Base-by-base conservation (phyloP, 768 basidiomycete species). In the Suillus plorans region DNA sequence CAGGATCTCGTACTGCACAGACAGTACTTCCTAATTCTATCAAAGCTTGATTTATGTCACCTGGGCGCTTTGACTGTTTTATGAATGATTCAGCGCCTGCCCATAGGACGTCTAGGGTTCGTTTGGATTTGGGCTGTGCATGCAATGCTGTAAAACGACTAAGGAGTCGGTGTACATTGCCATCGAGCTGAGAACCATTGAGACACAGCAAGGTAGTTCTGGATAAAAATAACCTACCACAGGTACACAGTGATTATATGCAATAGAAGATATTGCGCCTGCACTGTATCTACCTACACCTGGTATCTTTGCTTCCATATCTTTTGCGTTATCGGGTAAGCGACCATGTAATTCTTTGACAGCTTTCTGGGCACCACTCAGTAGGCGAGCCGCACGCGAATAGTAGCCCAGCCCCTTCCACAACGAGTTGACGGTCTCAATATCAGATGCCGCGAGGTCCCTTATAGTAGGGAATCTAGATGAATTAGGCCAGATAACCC, bases 401-500 rank as follows among this genome's bases (percentile, higher is more conserved):
- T 96, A 96, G 76, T 95, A 96, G 8, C 95, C 94, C 3, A 96
- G 81, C 20, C 94, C 95, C 73, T 94, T 94, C 96, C 96, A 99
- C 10, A 93, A 78, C 1, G 86, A 78, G 73, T 98, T 96, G 64
- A 97, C 94, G 25, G 90, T 85, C 70, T 98, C 94, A 66, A 93
- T 85, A 66, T 87, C 84, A 20, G 91, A 86, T 49, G 76, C 74
- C 12, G 93, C 91, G 44, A 96, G 84, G 68, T 90, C 86, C 65
- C 79, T 78, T 65, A 95, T 86, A 22, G 91, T 94, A 10, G 94
- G 93, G 79, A 93, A 96, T 72, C 91, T 93, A 64, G 49, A 37
- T 55, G 18, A 20, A 59, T 14, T 66, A 36, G 41, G 50, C 42
- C 28, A 44, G 25, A 50, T 14, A 5, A 58, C 13, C 36, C 4